Evolutionary conservation across 768 basidiomycete species (phyloP).

Genomic region (Collybia nuda): DNA sequence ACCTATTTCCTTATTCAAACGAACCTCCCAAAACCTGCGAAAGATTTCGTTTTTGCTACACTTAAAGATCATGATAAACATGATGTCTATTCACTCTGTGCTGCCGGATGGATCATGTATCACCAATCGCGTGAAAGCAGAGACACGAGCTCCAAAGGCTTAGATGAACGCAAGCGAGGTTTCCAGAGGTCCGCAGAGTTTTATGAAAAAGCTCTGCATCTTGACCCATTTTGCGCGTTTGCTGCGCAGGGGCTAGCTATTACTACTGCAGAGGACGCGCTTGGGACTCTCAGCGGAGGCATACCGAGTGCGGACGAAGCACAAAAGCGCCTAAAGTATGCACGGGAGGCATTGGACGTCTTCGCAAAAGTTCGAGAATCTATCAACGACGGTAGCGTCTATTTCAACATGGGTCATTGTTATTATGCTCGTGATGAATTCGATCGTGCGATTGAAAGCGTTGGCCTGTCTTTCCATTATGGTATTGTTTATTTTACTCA

Average conservation of each 20-base stretch:
- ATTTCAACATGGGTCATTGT: slow-evolving; percentile 96
- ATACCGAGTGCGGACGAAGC: slow-evolving; percentile 58
- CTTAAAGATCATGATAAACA: slow-evolving; percentile 84
- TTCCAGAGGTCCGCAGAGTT: slow-evolving; percentile 87
- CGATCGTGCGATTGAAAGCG: slow-evolving; percentile 94
- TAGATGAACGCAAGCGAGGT: slow-evolving; percentile 72
- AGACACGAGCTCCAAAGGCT: slow-evolving; percentile 53
- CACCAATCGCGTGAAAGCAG: slow-evolving; percentile 83
- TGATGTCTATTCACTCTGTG: slow-evolving; percentile 90
- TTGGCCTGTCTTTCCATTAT: slow-evolving; percentile 37
- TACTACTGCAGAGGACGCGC: slow-evolving; percentile 86
- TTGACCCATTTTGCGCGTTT: slow-evolving; percentile 85
- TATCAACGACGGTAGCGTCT: slow-evolving; percentile 78
- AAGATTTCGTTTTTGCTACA: slow-evolving; percentile 88
- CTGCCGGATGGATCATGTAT: slow-evolving; percentile 85
- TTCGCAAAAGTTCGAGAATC: slow-evolving; percentile 92
- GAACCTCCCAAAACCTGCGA: slow-evolving; percentile 67
- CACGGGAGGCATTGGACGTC: slow-evolving; percentile 84
- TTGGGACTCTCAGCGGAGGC: slow-evolving; percentile 65
- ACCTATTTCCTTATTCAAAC: slow-evolving; percentile 89
- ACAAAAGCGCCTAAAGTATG: slow-evolving; percentile 64
- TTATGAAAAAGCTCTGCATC: slow-evolving; percentile 85
- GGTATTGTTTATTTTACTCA: not conserved
- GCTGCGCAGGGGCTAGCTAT: slow-evolving; percentile 97
- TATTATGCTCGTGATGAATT: slow-evolving; percentile 92